phyloP scores from a whole-genome alignment of 768 basidiomycete genomes.

The Rubroboletus pulcherrimus region DNA sequence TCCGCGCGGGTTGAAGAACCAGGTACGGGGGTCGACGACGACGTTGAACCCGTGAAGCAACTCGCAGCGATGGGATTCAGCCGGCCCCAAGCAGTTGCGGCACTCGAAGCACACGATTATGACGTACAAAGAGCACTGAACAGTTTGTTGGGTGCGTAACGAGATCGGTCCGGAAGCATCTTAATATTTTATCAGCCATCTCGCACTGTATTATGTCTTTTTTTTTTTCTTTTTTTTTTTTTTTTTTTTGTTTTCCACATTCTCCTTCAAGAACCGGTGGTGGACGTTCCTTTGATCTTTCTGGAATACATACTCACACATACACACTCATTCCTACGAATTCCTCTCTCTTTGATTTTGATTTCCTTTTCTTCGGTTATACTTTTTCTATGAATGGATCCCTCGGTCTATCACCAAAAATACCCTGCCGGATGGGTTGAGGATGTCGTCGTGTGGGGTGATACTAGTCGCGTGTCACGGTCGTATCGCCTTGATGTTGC shows the following conservation, averaged over 20 bases:
- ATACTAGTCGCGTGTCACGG: background rate
- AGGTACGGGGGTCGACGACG: slow-evolving; percentile 52
- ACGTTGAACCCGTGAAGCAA: slow-evolving; percentile 73
- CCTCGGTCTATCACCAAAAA: slow-evolving; percentile 9
- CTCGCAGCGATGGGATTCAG: slow-evolving; percentile 90
- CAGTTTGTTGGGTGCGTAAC: slow-evolving; percentile 50
- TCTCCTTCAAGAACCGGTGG: slow-evolving; percentile 14
- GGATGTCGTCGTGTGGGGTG: background rate
- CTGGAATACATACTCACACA: slow-evolving; percentile 27
- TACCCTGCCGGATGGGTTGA: background rate
- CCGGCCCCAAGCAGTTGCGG: slow-evolving; percentile 73
- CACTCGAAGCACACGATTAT: slow-evolving; percentile 82
- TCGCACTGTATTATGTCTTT: slow-evolving; percentile 12
- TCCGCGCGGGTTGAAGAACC: slow-evolving; percentile 46
- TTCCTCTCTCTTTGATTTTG: background rate
- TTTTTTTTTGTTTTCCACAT: background rate
- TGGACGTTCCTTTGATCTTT: slow-evolving; percentile 17
- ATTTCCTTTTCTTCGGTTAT: background rate
- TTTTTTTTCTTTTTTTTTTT: background rate
- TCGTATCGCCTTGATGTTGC: too few relatives aligned
- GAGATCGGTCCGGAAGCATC: slow-evolving; percentile 9
- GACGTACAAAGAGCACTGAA: slow-evolving; percentile 78
- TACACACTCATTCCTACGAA: slow-evolving; percentile 29
- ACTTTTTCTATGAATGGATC: slow-evolving; percentile 14
- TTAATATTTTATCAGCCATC: slow-evolving; percentile 17